A percentile compares a stretch with the other conserved stretches of the same genome.
Conservation (phyloP, 768 basidiomycete species). For the Gyrodon lividus region DNA sequence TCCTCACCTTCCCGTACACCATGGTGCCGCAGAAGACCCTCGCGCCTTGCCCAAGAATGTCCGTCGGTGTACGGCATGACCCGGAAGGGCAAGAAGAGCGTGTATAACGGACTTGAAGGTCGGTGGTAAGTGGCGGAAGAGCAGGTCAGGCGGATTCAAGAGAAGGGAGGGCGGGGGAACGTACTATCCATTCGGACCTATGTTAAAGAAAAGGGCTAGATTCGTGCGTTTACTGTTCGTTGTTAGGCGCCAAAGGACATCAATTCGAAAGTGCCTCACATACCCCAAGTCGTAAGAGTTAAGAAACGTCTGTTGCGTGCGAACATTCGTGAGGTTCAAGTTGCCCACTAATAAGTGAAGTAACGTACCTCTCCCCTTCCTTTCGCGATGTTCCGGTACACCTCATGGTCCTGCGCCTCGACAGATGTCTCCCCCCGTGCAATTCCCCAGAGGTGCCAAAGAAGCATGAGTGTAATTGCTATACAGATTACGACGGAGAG, state of each 20-base stretch:
- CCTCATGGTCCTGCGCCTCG: constrained; percentile 83
- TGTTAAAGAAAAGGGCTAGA: constrained; percentile 82
- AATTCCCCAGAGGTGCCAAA: constrained; percentile 73
- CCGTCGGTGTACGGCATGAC: constrained; percentile 86
- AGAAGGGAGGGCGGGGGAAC: constrained; percentile 32
- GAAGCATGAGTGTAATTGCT: constrained; percentile 68
- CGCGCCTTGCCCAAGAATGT: constrained; percentile 68
- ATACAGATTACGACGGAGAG: constrained; percentile 73
- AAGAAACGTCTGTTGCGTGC: constrained; percentile 58
- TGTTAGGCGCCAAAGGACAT: not conserved
- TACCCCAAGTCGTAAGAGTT: constrained; percentile 93
- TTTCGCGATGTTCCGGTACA: constrained; percentile 70
- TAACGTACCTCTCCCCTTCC: constrained; percentile 62
- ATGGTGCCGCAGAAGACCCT: constrained; percentile 59
- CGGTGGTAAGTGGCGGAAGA: not conserved
- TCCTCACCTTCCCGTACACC: constrained; percentile 78
- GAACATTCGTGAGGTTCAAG: not conserved
- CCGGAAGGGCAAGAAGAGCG: constrained; percentile 80
- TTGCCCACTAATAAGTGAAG: not conserved
- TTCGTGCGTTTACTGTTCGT: constrained; percentile 55
- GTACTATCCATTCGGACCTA: constrained; percentile 79
- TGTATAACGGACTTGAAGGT: constrained; percentile 59
- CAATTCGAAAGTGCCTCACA: constrained; percentile 14
- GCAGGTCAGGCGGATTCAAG: not conserved
- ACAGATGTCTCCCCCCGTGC: constrained; percentile 82